A percentile compares a stretch with the other conserved stretches of the same genome.
Evolutionary conservation across 306 rosid species (phyloP).

Genomic region (Casuarina cunninghamiana): DNA sequence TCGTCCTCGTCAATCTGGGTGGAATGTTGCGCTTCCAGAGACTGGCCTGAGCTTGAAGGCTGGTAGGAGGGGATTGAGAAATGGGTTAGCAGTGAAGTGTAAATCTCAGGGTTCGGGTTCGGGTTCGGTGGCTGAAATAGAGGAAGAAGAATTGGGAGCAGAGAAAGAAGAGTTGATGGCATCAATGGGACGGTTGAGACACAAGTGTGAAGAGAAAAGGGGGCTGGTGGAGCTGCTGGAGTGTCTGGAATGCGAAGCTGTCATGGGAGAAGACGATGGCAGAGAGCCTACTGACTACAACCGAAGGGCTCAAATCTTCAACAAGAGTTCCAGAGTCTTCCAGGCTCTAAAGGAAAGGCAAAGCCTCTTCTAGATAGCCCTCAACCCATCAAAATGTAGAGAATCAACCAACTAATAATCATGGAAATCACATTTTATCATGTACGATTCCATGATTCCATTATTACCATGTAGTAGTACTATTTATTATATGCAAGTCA

Average conservation of each 20-base stretch:
- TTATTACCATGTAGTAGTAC: no score
- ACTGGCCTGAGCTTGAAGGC: constrained; percentile 1
- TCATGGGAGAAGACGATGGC: constrained; percentile 86
- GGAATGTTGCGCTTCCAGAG: not conserved
- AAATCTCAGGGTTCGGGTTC: constrained; percentile 17
- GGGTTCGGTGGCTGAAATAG: constrained; percentile 37
- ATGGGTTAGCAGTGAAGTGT: constrained; percentile 27
- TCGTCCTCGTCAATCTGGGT: not conserved
- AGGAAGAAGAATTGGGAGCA: constrained; percentile 44
- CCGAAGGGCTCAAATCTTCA: constrained; percentile 76
- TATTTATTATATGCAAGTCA: no score
- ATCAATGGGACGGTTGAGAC: constrained; percentile 30
- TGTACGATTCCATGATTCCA: no score
- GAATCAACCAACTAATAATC: not conserved
- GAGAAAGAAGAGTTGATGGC: constrained; percentile 42
- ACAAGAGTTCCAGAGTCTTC: constrained; percentile 58
- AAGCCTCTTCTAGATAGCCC: not conserved
- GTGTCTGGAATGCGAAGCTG: constrained; percentile 79
- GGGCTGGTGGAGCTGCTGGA: constrained; percentile 64
- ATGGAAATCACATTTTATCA: not conserved
- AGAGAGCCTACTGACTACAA: constrained; percentile 68
- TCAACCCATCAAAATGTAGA: not conserved
- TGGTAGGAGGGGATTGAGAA: not conserved
- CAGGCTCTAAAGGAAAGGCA: constrained; percentile 62
- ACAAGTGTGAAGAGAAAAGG: constrained; percentile 49